These are phyloP conservation scores for Mycena leptocephala DNA, from an alignment of 768 basidiomycete species.

Conservation along the genomic window DNA sequence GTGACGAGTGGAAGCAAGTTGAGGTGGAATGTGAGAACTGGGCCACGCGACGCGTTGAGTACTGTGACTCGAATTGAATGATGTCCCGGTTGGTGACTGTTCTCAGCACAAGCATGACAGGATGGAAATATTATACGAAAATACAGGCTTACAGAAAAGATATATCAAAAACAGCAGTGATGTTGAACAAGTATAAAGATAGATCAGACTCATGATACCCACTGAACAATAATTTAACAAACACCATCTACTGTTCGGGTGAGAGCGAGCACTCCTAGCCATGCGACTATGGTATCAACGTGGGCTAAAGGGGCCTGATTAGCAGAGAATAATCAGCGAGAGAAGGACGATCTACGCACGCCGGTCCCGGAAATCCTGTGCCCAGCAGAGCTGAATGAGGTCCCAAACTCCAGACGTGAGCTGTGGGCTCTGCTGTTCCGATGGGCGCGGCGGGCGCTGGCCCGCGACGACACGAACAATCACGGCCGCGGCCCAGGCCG, in stretches of 20 bases:
- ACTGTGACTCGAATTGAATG: too few relatives aligned
- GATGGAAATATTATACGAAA: too few relatives aligned
- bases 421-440: background rate
- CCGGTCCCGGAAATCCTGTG: slow-evolving; percentile 13
- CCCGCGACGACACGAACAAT: slow-evolving; percentile 21
- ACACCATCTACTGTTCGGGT: background rate
- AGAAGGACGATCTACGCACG: slow-evolving; percentile 3
- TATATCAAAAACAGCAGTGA: too few relatives aligned
- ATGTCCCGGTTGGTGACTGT: too few relatives aligned
- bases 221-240: too few relatives aligned
- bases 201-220: too few relatives aligned
- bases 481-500: slow-evolving; percentile 13
- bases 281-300: background rate
- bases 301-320: background rate
- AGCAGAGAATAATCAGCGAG: background rate
- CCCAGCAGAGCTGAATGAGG: slow-evolving; percentile 23
- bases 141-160: too few relatives aligned
- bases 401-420: slow-evolving; percentile 23
- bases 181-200: too few relatives aligned
- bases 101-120: too few relatives aligned
- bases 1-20: too few relatives aligned
- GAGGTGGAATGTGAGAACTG: too few relatives aligned
- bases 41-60: too few relatives aligned
- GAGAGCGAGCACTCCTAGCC: background rate
- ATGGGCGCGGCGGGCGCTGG: slow-evolving; percentile 17